Evolutionary conservation across 495 filamentous ascomycete species (phyloP).

Genomic region (Aspergillus nanangensis): DNA sequence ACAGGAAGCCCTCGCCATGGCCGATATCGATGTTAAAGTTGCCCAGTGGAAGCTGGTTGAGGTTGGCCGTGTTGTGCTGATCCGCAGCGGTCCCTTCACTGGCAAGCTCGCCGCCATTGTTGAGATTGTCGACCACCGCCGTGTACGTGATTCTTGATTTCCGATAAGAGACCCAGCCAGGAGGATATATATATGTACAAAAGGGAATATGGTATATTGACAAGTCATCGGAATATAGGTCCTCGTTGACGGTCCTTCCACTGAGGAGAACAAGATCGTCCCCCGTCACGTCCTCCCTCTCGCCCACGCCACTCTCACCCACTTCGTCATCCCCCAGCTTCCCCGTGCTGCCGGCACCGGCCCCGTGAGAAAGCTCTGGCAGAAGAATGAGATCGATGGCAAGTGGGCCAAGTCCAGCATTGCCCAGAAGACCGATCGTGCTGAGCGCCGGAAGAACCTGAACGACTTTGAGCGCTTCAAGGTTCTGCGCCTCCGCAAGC

Average conservation of each 20-base stretch:
- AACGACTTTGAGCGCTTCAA: conserved; percentile 99
- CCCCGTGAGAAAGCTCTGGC: conserved; percentile 79
- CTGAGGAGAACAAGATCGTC: conserved; percentile 67
- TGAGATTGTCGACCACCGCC: conserved; percentile 99
- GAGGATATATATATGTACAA: no score
- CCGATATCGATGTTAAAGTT: conserved; percentile 68
- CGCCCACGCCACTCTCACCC: conserved; percentile 78
- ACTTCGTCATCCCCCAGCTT: conserved; percentile 81
- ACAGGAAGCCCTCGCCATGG: conserved; percentile 48
- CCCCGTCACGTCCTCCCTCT: conserved; percentile 81
- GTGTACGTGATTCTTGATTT: conserved; percentile 65
- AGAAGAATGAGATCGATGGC: conserved; percentile 76
- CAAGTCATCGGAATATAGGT: conserved; percentile 51
- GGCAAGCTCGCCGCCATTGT: conserved; percentile 90
- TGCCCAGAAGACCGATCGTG: conserved; percentile 82
- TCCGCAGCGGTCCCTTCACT: conserved; percentile 68
- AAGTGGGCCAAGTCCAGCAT: conserved; percentile 86
- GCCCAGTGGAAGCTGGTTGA: conserved; percentile 88
- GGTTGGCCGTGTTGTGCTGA: conserved; percentile 91
- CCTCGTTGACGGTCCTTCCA: conserved; percentile 88
- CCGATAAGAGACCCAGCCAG: background rate
- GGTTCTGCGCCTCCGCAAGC: conserved; percentile 95
- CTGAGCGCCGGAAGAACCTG: conserved; percentile 80
- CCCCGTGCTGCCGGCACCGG: conserved; percentile 82
- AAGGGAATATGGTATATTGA: background rate